Conservation (phyloP, 352 stramenopile species). For the Blastocystis sp. region DNA sequence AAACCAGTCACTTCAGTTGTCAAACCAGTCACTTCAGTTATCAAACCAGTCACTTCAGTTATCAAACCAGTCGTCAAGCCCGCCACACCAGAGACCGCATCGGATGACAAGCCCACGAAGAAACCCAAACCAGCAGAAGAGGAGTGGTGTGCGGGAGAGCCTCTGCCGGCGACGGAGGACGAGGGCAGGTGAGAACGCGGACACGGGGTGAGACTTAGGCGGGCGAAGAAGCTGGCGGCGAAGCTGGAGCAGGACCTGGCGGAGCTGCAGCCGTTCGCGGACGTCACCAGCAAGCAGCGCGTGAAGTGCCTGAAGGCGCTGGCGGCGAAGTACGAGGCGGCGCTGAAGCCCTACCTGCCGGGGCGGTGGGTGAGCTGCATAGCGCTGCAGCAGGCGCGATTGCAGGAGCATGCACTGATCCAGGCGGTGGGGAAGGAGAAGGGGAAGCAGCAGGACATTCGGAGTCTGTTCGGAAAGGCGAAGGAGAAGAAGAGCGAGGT, state of each 20-base stretch:
- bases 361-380: constrained; percentile 3
- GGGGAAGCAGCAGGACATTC: constrained; percentile 15
- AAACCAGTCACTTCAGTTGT: too few species aligned
- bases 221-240: neutral
- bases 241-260: neutral
- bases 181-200: too few species aligned
- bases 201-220: neutral
- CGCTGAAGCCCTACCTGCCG: neutral
- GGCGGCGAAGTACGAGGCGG: neutral
- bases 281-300: constrained; percentile 2
- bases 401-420: constrained; percentile 36
- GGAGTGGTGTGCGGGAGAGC: too few species aligned
- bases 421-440: neutral
- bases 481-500: neutral
- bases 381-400: constrained; percentile 22
- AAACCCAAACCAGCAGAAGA: too few species aligned
- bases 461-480: constrained; percentile 6
- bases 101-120: too few species aligned
- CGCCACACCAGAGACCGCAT: too few species aligned
- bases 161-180: too few species aligned
- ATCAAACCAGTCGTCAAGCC: too few species aligned
- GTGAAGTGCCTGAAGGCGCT: neutral
- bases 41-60: too few species aligned
- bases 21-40: too few species aligned
- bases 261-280: neutral